A percentile compares a stretch with the other conserved stretches of the same genome.
Conservation (phyloP, 2,329 filamentous ascomycete genomes). For the Corinectria fuckeliana region DNA sequence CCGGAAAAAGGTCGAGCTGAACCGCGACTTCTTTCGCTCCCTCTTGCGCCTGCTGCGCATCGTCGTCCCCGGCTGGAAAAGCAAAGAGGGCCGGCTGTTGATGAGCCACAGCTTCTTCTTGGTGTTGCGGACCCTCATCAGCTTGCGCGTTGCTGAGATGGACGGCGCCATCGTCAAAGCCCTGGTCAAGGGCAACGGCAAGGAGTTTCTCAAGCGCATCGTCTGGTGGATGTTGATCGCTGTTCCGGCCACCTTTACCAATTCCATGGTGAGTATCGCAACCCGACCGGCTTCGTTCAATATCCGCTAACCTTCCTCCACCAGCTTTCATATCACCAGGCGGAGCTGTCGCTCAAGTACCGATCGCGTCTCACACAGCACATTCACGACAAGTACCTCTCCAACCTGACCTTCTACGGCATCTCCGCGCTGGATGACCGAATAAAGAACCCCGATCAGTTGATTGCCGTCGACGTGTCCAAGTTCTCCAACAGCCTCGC, state of each 20-base stretch:
- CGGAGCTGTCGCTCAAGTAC: conserved; percentile 90
- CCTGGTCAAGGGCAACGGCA: conserved; percentile 87
- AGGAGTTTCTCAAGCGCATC: conserved; percentile 85
- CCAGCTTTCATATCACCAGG: conserved; percentile 96
- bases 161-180: conserved; percentile 93
- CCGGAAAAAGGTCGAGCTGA: conserved; percentile 87
- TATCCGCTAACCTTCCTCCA: conserved; percentile 15
- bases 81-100: conserved; percentile 84
- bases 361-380: conserved; percentile 90
- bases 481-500: conserved; percentile 96
- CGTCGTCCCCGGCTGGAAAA: conserved; percentile 88
- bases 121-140: conserved; percentile 88
- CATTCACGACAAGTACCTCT: conserved; percentile 94
- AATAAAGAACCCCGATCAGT: conserved; percentile 97
- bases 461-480: conserved; percentile 95
- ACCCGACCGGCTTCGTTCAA: not conserved
- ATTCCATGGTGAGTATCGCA: conserved; percentile 80
- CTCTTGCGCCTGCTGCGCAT: conserved; percentile 81
- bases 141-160: conserved; percentile 93
- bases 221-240: conserved; percentile 99
- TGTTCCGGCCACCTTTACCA: conserved; percentile 95
- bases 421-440: conserved; percentile 94
- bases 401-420: conserved; percentile 97
- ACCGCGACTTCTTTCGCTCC: conserved; percentile 80
- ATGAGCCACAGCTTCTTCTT: conserved; percentile 94